Evolutionary conservation across 106 monocot genomes (phyloP), one percentile per base, ranked within the genome.

Genomic region (Ottelia alismoides): DNA sequence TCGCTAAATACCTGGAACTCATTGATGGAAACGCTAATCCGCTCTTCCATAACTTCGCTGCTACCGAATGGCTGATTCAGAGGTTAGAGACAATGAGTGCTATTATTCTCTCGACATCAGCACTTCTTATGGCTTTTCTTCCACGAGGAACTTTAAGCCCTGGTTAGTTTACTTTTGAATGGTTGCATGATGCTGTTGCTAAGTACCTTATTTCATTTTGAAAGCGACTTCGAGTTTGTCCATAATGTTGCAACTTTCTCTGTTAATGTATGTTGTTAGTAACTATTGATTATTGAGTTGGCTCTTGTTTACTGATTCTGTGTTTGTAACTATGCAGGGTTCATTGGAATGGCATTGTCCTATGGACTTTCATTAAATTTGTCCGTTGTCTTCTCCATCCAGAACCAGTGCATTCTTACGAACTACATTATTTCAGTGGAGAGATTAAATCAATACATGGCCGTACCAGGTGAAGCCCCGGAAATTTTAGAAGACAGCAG

Each of bases 391-490:
- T 65, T 70, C 53, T 85, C 82, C 20, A 86, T 89, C 28, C 82
- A 79, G 72, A 89, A 98, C 47, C 89, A 90, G 65, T 98, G 96
- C 59, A 79, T 61, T 2, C 60, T 85, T 59, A 74, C 89, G 30
- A 98, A 90, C 56, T 56, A 74, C 52, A 98, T 98, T 31, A 82
- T 98, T 22, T 98, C 96, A 23, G 89, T 98, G 1, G 96, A 98
- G 61, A 82, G 96, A 56, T 49, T 98, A 44, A 77, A 90, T 28
- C 96, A 98, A 51, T 90, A 90, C 64, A 79, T 83, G 82, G 58
- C 85, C 32, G 59, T 98, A 27, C 2, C 64, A 29, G 85, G 96
- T 66, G 96, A 98, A 58, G 89, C 96, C 43, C 76, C 82, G 26
- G 85, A 79, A 65, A 57, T 82, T 45, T 56, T 90, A 22, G 64